Conservation (phyloP, 1,284 basidiomycete genomes). For the Ganoderma lingzhi region DNA sequence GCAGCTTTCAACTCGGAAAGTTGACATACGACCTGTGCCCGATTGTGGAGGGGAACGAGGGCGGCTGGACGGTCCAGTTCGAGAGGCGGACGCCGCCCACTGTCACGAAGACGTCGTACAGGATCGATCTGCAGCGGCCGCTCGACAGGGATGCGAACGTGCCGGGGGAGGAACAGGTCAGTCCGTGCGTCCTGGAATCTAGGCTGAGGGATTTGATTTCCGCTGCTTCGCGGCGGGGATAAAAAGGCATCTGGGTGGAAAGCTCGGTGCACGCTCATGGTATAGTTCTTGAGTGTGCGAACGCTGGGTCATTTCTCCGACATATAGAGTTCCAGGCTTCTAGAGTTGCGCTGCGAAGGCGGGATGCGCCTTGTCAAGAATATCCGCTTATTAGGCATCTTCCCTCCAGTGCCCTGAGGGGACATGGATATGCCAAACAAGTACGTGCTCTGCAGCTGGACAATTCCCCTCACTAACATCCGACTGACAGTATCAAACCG, state of each 20-base stretch:
- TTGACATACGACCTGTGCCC: conserved; percentile 43
- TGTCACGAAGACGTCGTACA: conserved; percentile 41
- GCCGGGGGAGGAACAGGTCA: conserved; percentile 41
- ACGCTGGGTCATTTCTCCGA: too few species aligned
- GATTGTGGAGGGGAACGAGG: conserved; percentile 36
- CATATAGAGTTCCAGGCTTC: background rate
- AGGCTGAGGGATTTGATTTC: background rate
- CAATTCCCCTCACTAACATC: background rate
- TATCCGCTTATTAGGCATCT: conserved; percentile 14
- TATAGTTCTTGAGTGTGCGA: too few species aligned
- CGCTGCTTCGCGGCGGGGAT: background rate
- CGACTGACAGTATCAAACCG: conserved; percentile 42
- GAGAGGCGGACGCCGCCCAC: conserved; percentile 43
- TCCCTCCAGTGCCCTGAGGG: conserved; percentile 46
- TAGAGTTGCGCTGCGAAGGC: background rate
- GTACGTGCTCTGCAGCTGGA: conserved; percentile 31
- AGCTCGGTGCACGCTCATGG: background rate
- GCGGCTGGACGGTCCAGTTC: conserved; percentile 33
- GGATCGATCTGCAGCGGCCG: conserved; percentile 39
- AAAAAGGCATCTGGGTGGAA: background rate
- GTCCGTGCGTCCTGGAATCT: conserved; percentile 9
- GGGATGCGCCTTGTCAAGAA: background rate
- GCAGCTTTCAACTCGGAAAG: conserved; percentile 39
- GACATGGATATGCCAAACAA: conserved; percentile 46
- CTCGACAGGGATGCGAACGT: conserved; percentile 34